Evolutionary conservation across 306 rosid genomes (phyloP).

Genomic region (Cucurbita moschata): DNA sequence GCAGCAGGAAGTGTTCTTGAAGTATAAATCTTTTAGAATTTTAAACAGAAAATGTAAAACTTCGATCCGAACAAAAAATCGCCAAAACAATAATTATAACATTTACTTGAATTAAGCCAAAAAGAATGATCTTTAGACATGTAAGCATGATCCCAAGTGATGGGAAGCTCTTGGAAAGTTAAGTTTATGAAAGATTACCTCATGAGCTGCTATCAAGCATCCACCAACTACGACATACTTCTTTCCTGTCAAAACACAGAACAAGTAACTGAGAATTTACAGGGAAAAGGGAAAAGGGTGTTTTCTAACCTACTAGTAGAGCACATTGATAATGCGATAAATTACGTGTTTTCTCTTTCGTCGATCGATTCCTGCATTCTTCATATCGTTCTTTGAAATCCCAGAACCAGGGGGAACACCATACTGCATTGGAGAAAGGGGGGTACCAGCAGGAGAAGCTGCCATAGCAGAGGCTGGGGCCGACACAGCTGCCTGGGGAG

Average conservation of each 20-base stretch:
- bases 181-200: background rate
- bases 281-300: background rate
- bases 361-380: conserved; percentile 59
- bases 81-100: too few relatives aligned
- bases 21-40: too few relatives aligned
- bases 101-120: too few relatives aligned
- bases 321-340: background rate
- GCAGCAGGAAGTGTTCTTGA: background rate
- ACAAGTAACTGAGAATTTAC: conserved; percentile 6
- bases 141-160: background rate
- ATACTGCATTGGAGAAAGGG: conserved; percentile 70
- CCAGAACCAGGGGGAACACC: conserved; percentile 48
- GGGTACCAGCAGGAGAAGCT: conserved; percentile 26
- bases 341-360: conserved; percentile 67
- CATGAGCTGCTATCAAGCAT: background rate
- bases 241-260: conserved; percentile 32
- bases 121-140: too few relatives aligned
- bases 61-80: too few relatives aligned
- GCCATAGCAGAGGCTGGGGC: conserved; percentile 31
- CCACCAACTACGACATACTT: conserved; percentile 15
- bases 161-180: background rate
- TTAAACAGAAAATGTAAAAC: too few relatives aligned
- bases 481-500: conserved; percentile 39
- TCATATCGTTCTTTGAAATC: conserved; percentile 47
- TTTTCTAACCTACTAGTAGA: background rate